Evolutionary conservation across 2,329 filamentous ascomycete species (phyloP).

Genomic region (Alternaria atra): DNA sequence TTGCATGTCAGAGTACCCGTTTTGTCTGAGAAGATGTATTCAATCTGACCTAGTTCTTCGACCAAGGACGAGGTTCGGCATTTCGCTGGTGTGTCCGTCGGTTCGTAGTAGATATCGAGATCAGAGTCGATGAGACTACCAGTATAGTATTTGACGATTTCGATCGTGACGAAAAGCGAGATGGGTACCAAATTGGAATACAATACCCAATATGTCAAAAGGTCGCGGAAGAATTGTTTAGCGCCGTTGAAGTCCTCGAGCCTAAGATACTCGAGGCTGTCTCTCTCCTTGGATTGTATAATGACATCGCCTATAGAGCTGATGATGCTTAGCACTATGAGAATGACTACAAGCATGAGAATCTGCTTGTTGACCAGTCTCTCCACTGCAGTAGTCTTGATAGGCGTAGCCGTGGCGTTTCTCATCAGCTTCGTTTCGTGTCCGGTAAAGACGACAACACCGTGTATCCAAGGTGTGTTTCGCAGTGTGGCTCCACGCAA

Average conservation of each 20-base stretch:
- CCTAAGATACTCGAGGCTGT: conserved; percentile 75
- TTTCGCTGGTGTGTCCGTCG: conserved; percentile 92
- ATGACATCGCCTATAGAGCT: conserved; percentile 92
- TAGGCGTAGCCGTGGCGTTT: conserved; percentile 95
- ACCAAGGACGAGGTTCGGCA: conserved; percentile 96
- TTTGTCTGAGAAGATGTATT: conserved; percentile 98
- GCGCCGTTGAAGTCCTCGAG: conserved; percentile 70
- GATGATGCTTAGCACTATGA: conserved; percentile 84
- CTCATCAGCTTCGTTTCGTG: conserved; percentile 99
- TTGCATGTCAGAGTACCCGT: conserved; percentile 98
- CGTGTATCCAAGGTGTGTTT: conserved; percentile 97
- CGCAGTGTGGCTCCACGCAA: conserved; percentile 91
- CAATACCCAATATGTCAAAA: conserved; percentile 98
- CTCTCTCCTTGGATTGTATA: conserved; percentile 69
- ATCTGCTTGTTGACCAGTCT: conserved; percentile 93
- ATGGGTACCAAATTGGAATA: conserved; percentile 97
- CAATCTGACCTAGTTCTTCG: conserved; percentile 96
- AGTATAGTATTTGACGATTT: conserved; percentile 97
- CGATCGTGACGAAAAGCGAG: conserved; percentile 95
- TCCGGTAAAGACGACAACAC: conserved; percentile 94
- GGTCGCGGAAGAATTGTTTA: conserved; percentile 87
- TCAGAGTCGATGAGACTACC: conserved; percentile 98
- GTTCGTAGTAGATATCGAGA: conserved; percentile 96
- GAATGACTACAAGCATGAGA: conserved; percentile 84
- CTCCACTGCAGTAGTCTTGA: conserved; percentile 97